Base-by-base conservation (phyloP, 345 rosid genomes). In the Alliaria petiolata region DNA sequence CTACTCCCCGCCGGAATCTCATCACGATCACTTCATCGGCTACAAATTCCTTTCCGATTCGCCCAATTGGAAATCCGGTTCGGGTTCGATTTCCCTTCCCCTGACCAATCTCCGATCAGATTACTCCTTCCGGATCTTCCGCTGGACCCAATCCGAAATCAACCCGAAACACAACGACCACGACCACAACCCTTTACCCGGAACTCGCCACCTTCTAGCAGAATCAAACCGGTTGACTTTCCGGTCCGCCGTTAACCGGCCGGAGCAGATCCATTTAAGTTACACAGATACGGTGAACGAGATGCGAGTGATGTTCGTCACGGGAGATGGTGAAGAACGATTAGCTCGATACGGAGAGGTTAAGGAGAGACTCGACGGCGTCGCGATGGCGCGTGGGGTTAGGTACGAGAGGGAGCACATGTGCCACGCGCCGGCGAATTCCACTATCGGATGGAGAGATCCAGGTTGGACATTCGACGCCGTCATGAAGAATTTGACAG, bases 81-180 rank as follows among this genome's bases (percentile, higher is more conserved):
- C 89, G 69, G 96, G 98, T 46, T 83, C 83, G 53, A 76, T 91
- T 74, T 85, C 91, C 5, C 56, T 91, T 9, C 91, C 95, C 13
- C 35, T 93, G 30, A 83, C 87, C 79, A 84, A 83, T 70, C 87
- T 89, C 83, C 85, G 97, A 34, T 82, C 90, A 63, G 71, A 84
- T 55, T 90, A 89, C 87, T 44, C 98, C 36, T 93, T 93, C 83
- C 88, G 98, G 76, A 86, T 93, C 86, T 93, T 93, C 83, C 89
- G 69, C 1, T 93, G 97, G 98, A 74, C 85, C 15, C 82, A 83
- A 63, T 72, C 86, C 34, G 92, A 89, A 76, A 67, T 93, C 74
- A 79, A 93, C 71, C 85, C 79, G 4, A 83, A 80, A 15, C 80
- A 52, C 26, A 75, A 62, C 1, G 97, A 90, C 73, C 92, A 93